Conservation (phyloP, 306 rosid genomes). For the Begonia masoniana region DNA sequence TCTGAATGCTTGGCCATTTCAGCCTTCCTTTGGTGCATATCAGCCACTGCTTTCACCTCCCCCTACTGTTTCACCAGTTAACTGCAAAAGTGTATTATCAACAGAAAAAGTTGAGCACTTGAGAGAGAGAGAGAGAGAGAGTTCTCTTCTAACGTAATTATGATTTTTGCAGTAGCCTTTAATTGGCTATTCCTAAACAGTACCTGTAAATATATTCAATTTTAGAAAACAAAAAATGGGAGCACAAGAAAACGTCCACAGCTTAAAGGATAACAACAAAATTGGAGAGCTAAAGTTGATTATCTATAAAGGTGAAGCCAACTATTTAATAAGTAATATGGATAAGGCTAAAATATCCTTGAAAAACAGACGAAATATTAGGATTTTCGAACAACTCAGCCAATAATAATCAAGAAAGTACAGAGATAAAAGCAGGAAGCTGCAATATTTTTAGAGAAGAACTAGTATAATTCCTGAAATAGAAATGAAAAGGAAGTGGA, state of each 20-base stretch:
- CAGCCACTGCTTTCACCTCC: conserved; percentile 94
- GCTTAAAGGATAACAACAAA: too few relatives aligned
- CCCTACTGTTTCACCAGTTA: conserved; percentile 96
- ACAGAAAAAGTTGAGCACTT: not conserved
- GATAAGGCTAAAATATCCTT: too few relatives aligned
- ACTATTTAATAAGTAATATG: too few relatives aligned
- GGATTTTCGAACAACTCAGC: too few relatives aligned
- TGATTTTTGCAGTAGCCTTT: conserved; percentile 6
- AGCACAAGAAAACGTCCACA: conserved; percentile 5
- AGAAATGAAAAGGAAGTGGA: too few relatives aligned
- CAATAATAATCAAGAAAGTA: too few relatives aligned
- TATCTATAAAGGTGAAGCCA: too few relatives aligned
- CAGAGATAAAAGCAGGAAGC: too few relatives aligned
- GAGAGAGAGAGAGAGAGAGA: conserved; percentile 8
- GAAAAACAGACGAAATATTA: too few relatives aligned
- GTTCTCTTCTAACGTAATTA: conserved; percentile 11
- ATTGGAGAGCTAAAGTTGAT: too few relatives aligned
- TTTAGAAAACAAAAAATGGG: conserved; percentile 2
- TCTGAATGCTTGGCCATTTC: conserved; percentile 95
- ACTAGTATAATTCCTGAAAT: too few relatives aligned
- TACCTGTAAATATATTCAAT: not conserved
- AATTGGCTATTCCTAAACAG: conserved; percentile 5
- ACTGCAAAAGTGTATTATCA: conserved; percentile 30
- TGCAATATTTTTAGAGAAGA: too few relatives aligned
- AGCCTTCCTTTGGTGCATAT: conserved; percentile 99